These are phyloP conservation scores for Trichocladium uniseriatum DNA, from an alignment of 495 filamentous ascomycete genomes.

Conservation along the genomic window DNA sequence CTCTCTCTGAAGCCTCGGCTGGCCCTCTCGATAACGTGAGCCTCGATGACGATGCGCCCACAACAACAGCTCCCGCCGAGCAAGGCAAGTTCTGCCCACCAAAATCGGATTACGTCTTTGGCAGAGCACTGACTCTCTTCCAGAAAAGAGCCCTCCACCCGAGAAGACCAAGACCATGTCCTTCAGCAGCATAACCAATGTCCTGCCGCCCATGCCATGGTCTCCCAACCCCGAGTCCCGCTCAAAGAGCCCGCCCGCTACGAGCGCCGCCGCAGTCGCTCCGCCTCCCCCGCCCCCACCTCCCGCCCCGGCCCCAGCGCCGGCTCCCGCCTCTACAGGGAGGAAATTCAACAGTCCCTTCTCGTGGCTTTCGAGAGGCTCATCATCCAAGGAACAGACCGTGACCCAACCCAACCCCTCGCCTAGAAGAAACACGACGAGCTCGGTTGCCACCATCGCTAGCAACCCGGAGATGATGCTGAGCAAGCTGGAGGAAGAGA, in stretches of 20 bases:
- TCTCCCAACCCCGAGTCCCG: slow-evolving; percentile 35
- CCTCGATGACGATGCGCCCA: slow-evolving; percentile 44
- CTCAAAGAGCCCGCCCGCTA: slow-evolving; percentile 25
- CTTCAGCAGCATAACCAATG: slow-evolving; percentile 38
- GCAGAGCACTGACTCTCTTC: slow-evolving; percentile 8
- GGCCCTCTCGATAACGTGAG: slow-evolving; percentile 56
- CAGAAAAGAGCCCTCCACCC: slow-evolving; percentile 16
- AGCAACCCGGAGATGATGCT: slow-evolving; percentile 69
- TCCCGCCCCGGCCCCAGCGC: slow-evolving; percentile 29
- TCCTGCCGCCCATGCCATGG: slow-evolving; percentile 48
- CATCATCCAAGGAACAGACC: slow-evolving; percentile 53
- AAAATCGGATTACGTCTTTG: slow-evolving; percentile 4
- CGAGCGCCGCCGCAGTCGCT: slow-evolving; percentile 10
- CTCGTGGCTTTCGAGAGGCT: slow-evolving; percentile 74
- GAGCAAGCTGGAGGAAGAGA: slow-evolving; percentile 57
- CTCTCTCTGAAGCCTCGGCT: slow-evolving; percentile 49
- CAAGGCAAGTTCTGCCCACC: slow-evolving; percentile 11
- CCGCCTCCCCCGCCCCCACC: slow-evolving; percentile 26
- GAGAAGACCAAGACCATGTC: slow-evolving; percentile 34
- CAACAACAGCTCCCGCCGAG: slow-evolving; percentile 3
- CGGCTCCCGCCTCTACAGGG: slow-evolving; percentile 29
- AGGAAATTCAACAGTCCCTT: slow-evolving; percentile 75
- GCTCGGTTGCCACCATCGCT: slow-evolving; percentile 61
- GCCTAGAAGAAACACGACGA: slow-evolving; percentile 56
- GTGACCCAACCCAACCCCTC: slow-evolving; percentile 40